Evolutionary conservation across 768 basidiomycete genomes (phyloP).

Genomic region (Cyathus striatus): DNA sequence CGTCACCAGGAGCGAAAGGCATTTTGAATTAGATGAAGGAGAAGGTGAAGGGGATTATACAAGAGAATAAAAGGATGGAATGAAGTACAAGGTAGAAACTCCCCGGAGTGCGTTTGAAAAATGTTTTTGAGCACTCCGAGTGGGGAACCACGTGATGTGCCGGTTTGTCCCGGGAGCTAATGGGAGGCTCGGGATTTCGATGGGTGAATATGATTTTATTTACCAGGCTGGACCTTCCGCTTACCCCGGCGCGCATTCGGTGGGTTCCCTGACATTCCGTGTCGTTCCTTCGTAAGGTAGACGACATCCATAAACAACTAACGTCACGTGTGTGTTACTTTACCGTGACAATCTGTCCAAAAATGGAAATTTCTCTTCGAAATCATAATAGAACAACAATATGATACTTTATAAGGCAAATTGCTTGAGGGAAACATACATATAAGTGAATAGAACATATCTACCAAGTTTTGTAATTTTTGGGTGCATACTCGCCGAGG

Average conservation of each 20-base stretch:
- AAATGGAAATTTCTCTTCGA: too few species aligned
- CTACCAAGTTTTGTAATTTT: too few species aligned
- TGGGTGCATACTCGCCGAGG: too few species aligned
- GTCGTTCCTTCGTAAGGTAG: too few species aligned
- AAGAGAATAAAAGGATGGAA: conserved; percentile 9
- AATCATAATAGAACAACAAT: too few species aligned
- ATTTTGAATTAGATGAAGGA: conserved; percentile 21
- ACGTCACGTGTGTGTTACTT: too few species aligned
- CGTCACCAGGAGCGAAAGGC: conserved; percentile 58
- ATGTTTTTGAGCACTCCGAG: conserved; percentile 16
- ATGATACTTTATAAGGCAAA: too few species aligned
- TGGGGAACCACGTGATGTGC: conserved; percentile 19
- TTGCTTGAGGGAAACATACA: too few species aligned
- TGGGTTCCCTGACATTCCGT: too few species aligned
- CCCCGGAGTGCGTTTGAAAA: conserved; percentile 11
- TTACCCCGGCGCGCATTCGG: background rate
- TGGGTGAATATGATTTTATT: background rate
- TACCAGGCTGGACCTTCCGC: background rate
- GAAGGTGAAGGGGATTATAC: conserved; percentile 13
- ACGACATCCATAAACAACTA: too few species aligned
- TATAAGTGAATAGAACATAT: too few species aligned
- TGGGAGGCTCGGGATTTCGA: conserved; percentile 10
- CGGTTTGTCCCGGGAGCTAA: conserved; percentile 28
- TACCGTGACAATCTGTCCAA: too few species aligned
- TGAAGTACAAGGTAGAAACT: conserved; percentile 7